Evolutionary conservation across 2,329 filamentous ascomycete genomes (phyloP).

Genomic region (Sporothrix inflata): DNA sequence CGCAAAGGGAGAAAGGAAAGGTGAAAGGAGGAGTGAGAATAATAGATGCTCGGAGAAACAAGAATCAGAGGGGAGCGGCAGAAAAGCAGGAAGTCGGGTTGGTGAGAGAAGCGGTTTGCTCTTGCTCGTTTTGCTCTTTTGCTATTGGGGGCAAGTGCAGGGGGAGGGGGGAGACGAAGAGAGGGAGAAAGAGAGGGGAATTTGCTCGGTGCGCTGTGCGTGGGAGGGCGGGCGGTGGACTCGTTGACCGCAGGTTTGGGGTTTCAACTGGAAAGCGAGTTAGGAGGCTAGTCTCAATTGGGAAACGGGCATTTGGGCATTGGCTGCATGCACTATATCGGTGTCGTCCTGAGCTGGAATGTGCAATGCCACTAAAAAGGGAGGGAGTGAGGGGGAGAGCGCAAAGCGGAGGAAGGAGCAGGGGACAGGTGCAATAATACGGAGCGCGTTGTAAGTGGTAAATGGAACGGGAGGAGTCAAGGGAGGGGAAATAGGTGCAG

Average conservation of each 20-base stretch:
- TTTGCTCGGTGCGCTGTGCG: slow-evolving; percentile 13
- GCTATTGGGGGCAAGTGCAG: slow-evolving; percentile 16
- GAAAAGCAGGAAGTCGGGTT: slow-evolving; percentile 6
- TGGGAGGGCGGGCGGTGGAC: slow-evolving; percentile 8
- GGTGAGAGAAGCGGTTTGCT: not conserved
- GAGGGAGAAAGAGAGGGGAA: slow-evolving; percentile 15
- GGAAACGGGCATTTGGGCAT: slow-evolving; percentile 13
- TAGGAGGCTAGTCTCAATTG: slow-evolving; percentile 19
- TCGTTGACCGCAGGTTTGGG: slow-evolving; percentile 28
- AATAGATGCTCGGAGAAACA: not conserved
- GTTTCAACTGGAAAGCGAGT: slow-evolving; percentile 13
- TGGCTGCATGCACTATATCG: slow-evolving; percentile 9
- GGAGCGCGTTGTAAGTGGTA: not conserved
- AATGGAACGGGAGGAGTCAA: not conserved
- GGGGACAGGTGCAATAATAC: not conserved
- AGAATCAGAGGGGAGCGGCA: slow-evolving; percentile 11
- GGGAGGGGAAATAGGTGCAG: not conserved
- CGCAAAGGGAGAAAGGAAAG: not conserved
- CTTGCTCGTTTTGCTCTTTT: slow-evolving; percentile 11
- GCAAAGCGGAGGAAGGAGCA: slow-evolving; percentile 9
- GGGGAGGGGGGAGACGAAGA: not conserved
- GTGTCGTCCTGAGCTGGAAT: slow-evolving; percentile 11
- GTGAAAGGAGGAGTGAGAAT: not conserved
- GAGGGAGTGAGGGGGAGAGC: not conserved
- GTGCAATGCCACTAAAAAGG: not conserved